Percentiles rank a stretch among this genome's conserved stretches.
phyloP scores from a whole-genome alignment of 1,284 basidiomycete genomes.

The Agaricales sp. region DNA sequence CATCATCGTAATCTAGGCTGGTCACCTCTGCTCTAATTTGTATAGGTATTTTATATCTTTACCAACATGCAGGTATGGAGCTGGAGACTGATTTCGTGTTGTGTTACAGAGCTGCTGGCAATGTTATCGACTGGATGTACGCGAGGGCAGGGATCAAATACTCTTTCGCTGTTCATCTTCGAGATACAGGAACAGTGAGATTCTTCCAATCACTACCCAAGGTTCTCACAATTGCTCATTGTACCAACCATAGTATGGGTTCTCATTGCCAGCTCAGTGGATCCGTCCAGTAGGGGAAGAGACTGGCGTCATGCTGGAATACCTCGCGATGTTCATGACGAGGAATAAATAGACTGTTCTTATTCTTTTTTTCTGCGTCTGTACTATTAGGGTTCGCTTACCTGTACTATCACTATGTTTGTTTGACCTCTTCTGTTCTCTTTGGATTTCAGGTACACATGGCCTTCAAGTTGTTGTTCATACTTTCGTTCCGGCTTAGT shows the following conservation, averaged over 20 bases:
- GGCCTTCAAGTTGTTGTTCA: no score
- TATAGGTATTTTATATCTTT: constrained; percentile 40
- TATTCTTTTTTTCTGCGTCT: no score
- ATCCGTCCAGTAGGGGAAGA: constrained; percentile 78
- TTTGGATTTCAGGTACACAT: no score
- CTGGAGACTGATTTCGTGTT: constrained; percentile 2
- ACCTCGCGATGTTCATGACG: constrained; percentile 57
- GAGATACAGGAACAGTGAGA: constrained; percentile 76
- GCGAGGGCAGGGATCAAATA: constrained; percentile 56
- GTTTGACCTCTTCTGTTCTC: no score
- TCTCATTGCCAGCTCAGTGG: constrained; percentile 60
- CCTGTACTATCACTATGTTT: no score
- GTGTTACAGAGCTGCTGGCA: constrained; percentile 47
- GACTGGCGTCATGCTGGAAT: constrained; percentile 52
- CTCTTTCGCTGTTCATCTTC: constrained; percentile 67
- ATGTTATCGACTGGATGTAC: constrained; percentile 73
- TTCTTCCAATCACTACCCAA: no score
- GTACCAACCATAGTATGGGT: constrained; percentile 56
- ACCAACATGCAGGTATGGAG: neutral
- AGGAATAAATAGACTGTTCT: neutral
- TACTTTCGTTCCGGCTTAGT: no score
- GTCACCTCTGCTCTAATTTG: constrained; percentile 56
- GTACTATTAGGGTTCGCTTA: no score
- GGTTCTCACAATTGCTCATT: constrained; percentile 2
- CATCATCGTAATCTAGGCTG: constrained; percentile 31